Percentiles rank a stretch among this genome's conserved stretches.
These are phyloP conservation scores for Pestalotiopsis sp. DNA, from an alignment of 2,329 filamentous ascomycete species.

Conservation along the genomic window DNA sequence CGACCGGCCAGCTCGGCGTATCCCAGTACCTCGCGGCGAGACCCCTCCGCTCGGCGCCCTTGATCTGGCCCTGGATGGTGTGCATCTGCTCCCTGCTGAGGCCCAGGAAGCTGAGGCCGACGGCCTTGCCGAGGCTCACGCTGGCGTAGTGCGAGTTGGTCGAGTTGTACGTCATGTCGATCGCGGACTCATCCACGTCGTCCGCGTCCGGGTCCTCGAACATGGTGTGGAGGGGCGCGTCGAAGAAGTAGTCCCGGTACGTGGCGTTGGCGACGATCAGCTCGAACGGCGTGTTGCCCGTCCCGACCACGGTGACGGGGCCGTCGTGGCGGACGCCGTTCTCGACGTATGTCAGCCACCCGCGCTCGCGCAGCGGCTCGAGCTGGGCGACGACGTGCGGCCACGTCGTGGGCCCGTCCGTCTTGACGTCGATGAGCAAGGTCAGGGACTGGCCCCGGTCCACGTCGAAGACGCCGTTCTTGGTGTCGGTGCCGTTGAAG, in stretches of 20 bases:
- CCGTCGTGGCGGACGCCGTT: conserved; percentile 50
- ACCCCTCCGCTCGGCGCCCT: conserved; percentile 45
- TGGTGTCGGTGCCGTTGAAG: conserved; percentile 35
- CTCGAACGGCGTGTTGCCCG: conserved; percentile 63
- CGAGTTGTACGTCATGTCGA: conserved; percentile 35
- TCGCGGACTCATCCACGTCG: conserved; percentile 7
- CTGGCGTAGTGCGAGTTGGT: conserved; percentile 62
- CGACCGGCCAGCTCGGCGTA: conserved; percentile 56
- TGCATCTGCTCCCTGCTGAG: conserved; percentile 42
- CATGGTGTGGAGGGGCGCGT: conserved; percentile 56
- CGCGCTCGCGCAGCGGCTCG: conserved; percentile 55
- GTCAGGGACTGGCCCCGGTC: conserved; percentile 54
- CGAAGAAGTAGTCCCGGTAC: conserved; percentile 64
- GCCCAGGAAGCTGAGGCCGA: conserved; percentile 47
- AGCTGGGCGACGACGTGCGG: conserved; percentile 54
- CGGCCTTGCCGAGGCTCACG: conserved; percentile 46
- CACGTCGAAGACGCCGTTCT: conserved; percentile 56
- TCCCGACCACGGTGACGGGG: conserved; percentile 68
- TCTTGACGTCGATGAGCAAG: conserved; percentile 72
- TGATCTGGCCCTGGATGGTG: conserved; percentile 43
- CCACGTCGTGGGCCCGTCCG: conserved; percentile 50
- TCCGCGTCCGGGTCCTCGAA: conserved; percentile 34
- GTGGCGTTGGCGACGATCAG: conserved; percentile 51
- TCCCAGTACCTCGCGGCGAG: conserved; percentile 63
- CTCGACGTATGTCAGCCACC: conserved; percentile 57